These are phyloP conservation scores for Xylaria sp. DNA, from an alignment of 2,329 filamentous ascomycete species.

Conservation along the genomic window DNA sequence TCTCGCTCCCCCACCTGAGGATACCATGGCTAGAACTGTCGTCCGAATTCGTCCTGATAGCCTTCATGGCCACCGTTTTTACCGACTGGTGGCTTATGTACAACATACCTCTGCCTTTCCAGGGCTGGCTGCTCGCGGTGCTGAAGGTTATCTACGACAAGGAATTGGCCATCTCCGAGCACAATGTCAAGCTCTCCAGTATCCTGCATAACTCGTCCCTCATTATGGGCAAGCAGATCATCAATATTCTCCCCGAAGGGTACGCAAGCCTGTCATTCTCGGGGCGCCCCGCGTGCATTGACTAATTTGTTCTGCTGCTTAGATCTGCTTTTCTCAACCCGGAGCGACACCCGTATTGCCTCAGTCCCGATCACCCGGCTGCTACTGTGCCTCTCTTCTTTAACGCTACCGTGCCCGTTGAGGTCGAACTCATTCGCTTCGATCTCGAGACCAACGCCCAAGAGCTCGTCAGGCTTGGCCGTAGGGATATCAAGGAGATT, in stretches of 20 bases:
- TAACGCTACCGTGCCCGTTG: slow-evolving; percentile 90
- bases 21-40: slow-evolving; percentile 98
- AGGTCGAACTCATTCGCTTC: slow-evolving; percentile 87
- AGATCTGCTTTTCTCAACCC: slow-evolving; percentile 90
- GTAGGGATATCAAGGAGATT: slow-evolving; percentile 79
- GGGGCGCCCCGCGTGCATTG: slow-evolving; percentile 9
- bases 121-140: slow-evolving; percentile 83
- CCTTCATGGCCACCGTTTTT: slow-evolving; percentile 78
- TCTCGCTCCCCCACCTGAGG: slow-evolving; percentile 84
- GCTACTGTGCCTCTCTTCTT: slow-evolving; percentile 85
- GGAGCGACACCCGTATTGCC: slow-evolving; percentile 80
- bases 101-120: slow-evolving; percentile 40
- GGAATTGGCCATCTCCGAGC: slow-evolving; percentile 93
- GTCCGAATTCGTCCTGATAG: slow-evolving; percentile 74
- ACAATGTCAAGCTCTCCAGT: slow-evolving; percentile 85
- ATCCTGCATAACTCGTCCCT: slow-evolving; percentile 93
- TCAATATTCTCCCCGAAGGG: slow-evolving; percentile 97
- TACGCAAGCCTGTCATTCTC: slow-evolving; percentile 51
- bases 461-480: slow-evolving; percentile 80
- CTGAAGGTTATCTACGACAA: slow-evolving; percentile 89
- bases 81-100: slow-evolving; percentile 77
- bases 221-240: slow-evolving; percentile 95
- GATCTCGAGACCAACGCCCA: slow-evolving; percentile 84
- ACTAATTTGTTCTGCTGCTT: slow-evolving; percentile 46
- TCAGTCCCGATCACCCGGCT: slow-evolving; percentile 71